Percentiles rank a stretch among this genome's conserved stretches.
Evolutionary conservation across 331 rosid genomes (phyloP).

Genomic region (Dryas integrifolia): DNA sequence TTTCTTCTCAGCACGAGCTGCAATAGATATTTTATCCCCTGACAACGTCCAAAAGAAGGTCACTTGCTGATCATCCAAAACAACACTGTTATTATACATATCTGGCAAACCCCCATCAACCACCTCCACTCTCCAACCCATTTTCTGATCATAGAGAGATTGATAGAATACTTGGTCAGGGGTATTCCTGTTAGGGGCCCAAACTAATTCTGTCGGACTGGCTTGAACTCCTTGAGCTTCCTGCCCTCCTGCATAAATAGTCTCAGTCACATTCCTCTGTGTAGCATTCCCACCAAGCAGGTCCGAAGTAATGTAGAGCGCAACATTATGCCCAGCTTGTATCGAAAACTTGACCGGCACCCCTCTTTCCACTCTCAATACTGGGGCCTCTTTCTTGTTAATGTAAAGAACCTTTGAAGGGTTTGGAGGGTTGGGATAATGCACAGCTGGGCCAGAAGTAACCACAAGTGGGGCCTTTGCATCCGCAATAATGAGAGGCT

Average conservation of each 20-base stretch:
- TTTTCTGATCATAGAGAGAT: conserved; percentile 66
- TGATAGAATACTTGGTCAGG: conserved; percentile 77
- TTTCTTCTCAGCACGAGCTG: conserved; percentile 90
- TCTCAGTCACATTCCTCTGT: conserved; percentile 61
- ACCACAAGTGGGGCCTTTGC: conserved; percentile 65
- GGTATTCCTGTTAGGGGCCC: conserved; percentile 86
- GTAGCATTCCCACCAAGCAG: conserved; percentile 89
- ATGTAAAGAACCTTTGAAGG: conserved; percentile 73
- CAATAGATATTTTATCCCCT: conserved; percentile 63
- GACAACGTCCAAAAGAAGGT: conserved; percentile 82
- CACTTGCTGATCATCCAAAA: conserved; percentile 91
- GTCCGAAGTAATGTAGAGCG: conserved; percentile 77
- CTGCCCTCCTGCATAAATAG: conserved; percentile 78
- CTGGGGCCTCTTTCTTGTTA: conserved; percentile 88
- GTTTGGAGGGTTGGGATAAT: conserved; percentile 83
- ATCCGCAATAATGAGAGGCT: conserved; percentile 70
- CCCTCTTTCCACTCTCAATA: conserved; percentile 90
- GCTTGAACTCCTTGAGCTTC: conserved; percentile 82
- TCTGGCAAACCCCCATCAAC: conserved; percentile 93
- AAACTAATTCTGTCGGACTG: conserved; percentile 66
- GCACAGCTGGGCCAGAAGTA: conserved; percentile 53
- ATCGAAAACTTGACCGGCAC: conserved; percentile 77
- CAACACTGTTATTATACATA: conserved; percentile 86
- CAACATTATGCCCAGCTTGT: conserved; percentile 85
- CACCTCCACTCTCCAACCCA: conserved; percentile 93